phyloP scores from a whole-genome alignment of 257 asterid genomes.

The Ligustrum vulgare region DNA sequence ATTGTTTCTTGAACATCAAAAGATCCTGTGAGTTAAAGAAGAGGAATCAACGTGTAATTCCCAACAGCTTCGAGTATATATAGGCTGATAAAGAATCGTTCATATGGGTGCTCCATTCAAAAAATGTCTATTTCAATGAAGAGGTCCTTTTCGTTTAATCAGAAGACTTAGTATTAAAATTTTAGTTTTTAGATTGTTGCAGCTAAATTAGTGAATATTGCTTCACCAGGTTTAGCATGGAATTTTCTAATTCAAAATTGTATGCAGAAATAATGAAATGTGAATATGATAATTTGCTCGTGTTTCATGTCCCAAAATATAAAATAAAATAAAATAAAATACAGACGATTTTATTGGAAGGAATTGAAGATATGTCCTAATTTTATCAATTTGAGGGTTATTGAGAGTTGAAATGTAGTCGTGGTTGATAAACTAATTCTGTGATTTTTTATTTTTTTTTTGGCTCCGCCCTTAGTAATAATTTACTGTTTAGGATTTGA shows the following conservation, averaged over 20 bases:
- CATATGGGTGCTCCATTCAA: slow-evolving; percentile 38
- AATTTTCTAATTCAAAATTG: neutral
- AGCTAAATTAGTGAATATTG: neutral
- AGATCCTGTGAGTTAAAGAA: too few species aligned
- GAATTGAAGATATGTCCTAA: neutral
- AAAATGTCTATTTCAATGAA: slow-evolving; percentile 51
- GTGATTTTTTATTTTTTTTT: too few species aligned
- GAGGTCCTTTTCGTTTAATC: slow-evolving; percentile 56
- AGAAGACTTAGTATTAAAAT: slow-evolving; percentile 13
- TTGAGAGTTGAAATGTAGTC: neutral
- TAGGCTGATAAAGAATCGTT: slow-evolving; percentile 44
- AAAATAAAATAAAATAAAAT: too few species aligned
- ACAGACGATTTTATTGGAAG: too few species aligned
- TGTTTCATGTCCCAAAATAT: too few species aligned
- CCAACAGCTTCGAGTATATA: slow-evolving; percentile 27
- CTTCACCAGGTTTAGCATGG: neutral
- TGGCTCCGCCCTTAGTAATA: neutral
- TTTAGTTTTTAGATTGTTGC: neutral
- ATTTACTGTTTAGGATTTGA: too few species aligned
- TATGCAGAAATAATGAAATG: neutral
- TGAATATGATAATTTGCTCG: too few species aligned
- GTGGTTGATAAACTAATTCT: neutral
- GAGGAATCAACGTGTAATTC: too few species aligned
- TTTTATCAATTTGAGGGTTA: too few species aligned
- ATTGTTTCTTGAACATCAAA: too few species aligned